Conservation (phyloP, 2,329 filamentous ascomycete species). For the Aspergillus floridensis region DNA sequence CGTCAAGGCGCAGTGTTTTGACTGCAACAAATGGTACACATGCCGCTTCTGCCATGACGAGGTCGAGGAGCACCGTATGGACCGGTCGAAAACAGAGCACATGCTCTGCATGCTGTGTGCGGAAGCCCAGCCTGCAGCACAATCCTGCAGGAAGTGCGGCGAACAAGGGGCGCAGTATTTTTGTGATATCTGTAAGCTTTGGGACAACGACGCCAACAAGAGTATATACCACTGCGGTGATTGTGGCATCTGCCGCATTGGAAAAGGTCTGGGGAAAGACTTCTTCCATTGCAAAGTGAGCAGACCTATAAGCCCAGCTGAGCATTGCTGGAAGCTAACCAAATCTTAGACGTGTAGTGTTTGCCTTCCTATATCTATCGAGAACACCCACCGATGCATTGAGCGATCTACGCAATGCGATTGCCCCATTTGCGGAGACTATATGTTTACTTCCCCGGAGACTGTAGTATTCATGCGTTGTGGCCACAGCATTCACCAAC, state of each 20-base stretch:
- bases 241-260: slow-evolving; percentile 91
- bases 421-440: slow-evolving; percentile 94
- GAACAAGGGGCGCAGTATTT: slow-evolving; percentile 83
- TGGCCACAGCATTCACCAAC: slow-evolving; percentile 90
- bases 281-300: slow-evolving; percentile 96
- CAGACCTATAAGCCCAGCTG: neutral
- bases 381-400: slow-evolving; percentile 85
- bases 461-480: slow-evolving; percentile 93
- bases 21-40: slow-evolving; percentile 88
- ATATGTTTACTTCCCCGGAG: slow-evolving; percentile 87
- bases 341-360: slow-evolving; percentile 75
- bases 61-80: slow-evolving; percentile 72
- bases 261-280: slow-evolving; percentile 88
- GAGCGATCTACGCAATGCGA: slow-evolving; percentile 92
- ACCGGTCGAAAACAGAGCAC: slow-evolving; percentile 80
- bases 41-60: slow-evolving; percentile 93
- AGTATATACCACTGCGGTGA: slow-evolving; percentile 95
- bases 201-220: slow-evolving; percentile 89
- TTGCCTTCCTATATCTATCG: slow-evolving; percentile 86
- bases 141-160: slow-evolving; percentile 74
- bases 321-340: slow-evolving; percentile 17
- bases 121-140: slow-evolving; percentile 76
- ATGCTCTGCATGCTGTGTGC: slow-evolving; percentile 98
- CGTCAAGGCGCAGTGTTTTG: slow-evolving; percentile 90
- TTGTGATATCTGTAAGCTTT: slow-evolving; percentile 90